Evolutionary conservation across 768 basidiomycete genomes (phyloP).

Genomic region (Boletus coccyginus): DNA sequence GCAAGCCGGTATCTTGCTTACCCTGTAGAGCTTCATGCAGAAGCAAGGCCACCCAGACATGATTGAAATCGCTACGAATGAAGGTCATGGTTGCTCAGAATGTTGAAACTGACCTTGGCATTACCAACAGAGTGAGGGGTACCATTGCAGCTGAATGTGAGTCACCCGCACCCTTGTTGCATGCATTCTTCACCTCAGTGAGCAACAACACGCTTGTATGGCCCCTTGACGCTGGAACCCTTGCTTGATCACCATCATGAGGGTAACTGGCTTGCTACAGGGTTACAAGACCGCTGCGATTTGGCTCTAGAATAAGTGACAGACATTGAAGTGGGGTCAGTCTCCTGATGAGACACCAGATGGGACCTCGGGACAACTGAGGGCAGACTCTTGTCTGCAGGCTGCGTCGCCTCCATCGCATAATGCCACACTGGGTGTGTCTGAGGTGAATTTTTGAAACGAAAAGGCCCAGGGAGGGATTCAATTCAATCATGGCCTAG

Average conservation of each 20-base stretch:
- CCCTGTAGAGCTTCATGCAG: too few relatives aligned
- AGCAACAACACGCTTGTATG: background rate
- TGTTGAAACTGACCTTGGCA: too few relatives aligned
- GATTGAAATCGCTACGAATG: too few relatives aligned
- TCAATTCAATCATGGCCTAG: constrained; percentile 8
- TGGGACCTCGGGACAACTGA: background rate
- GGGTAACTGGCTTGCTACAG: constrained; percentile 17
- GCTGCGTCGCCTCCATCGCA: constrained; percentile 29
- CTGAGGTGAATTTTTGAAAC: background rate
- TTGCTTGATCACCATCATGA: too few relatives aligned
- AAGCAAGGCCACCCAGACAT: too few relatives aligned
- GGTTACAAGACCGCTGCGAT: constrained; percentile 53
- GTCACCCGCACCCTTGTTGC: background rate
- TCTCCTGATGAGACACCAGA: background rate
- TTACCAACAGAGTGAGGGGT: too few relatives aligned
- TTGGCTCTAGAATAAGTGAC: constrained; percentile 83
- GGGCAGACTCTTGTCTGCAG: constrained; percentile 21
- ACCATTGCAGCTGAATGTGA: constrained; percentile 16
- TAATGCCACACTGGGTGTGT: constrained; percentile 23
- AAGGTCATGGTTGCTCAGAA: too few relatives aligned
- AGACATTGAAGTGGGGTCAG: constrained; percentile 40
- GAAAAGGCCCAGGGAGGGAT: background rate
- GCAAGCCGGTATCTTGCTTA: too few relatives aligned
- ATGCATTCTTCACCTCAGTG: background rate
- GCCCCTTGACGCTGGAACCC: background rate